Base-by-base conservation (phyloP, 306 rosid species). In the Elaeagnus macrophylla region DNA sequence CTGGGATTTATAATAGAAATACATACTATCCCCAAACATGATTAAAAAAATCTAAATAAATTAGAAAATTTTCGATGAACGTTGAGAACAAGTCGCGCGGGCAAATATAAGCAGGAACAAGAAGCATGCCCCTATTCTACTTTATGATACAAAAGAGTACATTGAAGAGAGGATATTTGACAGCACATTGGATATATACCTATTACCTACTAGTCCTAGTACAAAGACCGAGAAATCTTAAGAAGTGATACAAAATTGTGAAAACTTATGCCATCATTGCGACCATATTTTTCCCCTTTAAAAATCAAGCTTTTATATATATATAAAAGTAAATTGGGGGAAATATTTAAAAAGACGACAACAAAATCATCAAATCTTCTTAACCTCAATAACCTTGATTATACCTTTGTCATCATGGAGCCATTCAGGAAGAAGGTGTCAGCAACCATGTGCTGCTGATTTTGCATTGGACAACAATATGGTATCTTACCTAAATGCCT, bases 61-160 rank as follows among this genome's bases (percentile, higher is more conserved):
- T 13, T 6, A 47, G 8, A 47, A 6, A 7, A 2, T 4, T 19
- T 8, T 9, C 11, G 7, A 1, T 13, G 60, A 32, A 2, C 13
- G 9, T 15, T 25, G 12, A 39, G 12, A 35, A 32, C 12, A 15
- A 38, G 9, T 20, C 62, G 25, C 7, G 45, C 35, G 45, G 16
- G 52, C 53, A 36, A 25, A 44, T 48, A 17, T 9, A 39, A 9
- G 49, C 19, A 7, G 8, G 52, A 37, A 37, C 77, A 64, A 66
- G 66, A 67, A 59, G 65, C 77, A 67, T 38, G 59, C 62, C 66
- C 62, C 64, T 62, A 51, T 67, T 56, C 67, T 45, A 64, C 65
- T 59, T 68, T 72, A 77, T 72, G 80, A 63, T 77, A 86, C 95
- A 86, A 79, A 71, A 63, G 60, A 64, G 73, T 54, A 70, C 68